Percentiles rank a stretch among this genome's conserved stretches.
Conservation (phyloP, 2,329 filamentous ascomycete genomes). For the Claviceps purpurea region DNA sequence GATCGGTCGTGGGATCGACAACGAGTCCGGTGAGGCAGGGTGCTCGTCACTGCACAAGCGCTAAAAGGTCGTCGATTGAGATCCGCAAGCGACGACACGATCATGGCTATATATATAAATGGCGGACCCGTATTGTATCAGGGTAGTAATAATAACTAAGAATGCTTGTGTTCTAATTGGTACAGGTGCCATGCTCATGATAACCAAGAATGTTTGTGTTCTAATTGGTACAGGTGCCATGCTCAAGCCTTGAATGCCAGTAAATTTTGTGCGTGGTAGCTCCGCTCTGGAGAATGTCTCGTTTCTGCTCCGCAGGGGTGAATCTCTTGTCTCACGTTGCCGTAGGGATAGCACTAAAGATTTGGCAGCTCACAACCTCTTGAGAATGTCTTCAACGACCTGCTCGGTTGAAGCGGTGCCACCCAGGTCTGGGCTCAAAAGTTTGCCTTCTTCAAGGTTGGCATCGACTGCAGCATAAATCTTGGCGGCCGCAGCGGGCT, state of each 20-base stretch:
- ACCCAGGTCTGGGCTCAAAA: slow-evolving; percentile 81
- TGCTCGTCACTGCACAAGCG: background rate
- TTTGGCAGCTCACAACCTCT: slow-evolving; percentile 47
- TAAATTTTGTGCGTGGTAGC: no score
- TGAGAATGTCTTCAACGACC: slow-evolving; percentile 77
- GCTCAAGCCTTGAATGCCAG: no score
- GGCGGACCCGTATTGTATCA: no score
- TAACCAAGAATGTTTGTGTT: no score
- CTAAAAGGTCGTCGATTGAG: background rate
- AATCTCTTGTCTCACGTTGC: background rate
- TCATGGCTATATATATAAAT: background rate
- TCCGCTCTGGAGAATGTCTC: background rate
- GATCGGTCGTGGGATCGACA: no score
- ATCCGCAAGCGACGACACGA: background rate
- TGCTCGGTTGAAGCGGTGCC: slow-evolving; percentile 75
- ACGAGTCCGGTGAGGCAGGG: background rate
- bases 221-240: no score
- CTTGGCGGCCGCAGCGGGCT: slow-evolving; percentile 72
- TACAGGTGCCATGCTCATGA: no score
- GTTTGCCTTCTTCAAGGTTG: slow-evolving; percentile 69
- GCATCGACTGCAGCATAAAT: slow-evolving; percentile 90
- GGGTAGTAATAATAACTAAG: no score
- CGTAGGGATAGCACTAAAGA: background rate
- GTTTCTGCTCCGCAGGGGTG: no score
- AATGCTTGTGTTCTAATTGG: no score